Evolutionary conservation across 169 alveolate species (phyloP), one percentile per base, ranked within the genome.

Genomic region (Ichthyophthirius multifiliis): DNA sequence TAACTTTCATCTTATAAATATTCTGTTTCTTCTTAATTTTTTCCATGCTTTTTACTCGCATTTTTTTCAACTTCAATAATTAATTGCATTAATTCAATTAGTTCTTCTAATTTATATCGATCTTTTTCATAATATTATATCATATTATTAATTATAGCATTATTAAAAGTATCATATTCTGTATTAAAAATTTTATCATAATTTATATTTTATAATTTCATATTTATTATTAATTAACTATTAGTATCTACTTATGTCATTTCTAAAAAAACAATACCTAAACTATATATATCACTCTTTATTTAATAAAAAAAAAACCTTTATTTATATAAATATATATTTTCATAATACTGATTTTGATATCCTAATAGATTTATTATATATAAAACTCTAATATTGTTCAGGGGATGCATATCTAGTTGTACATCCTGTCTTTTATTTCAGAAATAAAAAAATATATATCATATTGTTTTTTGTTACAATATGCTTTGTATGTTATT

Each of bases 251-350:
- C 71, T 20, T 39, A 34, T 27, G 71, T 55, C 2, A 55, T n/a
- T 27, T 55, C 71, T 39, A 55, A 27, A 55, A 55, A 55, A n/a
- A 55, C 71, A 10, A 55, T 39, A 55, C 71, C 71, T 27, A 55
- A 39, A 18, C 71, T 55, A 23, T 55, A 55, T 2, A 55, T 55
- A 55, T 55, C 71, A 55, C 71, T 27, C 71, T 55, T 13, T 27
- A 13, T 18, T n/a, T 16, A n/a, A 7, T 0, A 18, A 16, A 4
- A n/a, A 47, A 47, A n/a, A n/a, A n/a, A n/a, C n/a, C n/a, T n/a
- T n/a, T n/a, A n/a, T n/a, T n/a, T n/a, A n/a, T n/a, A 47, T 47
- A 7, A 47, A 9, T 47, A 16, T 20, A 15, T 4, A 47, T 47
- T 47, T 47, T 45, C 5, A 9, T 41, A 7, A 41, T 55, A 55